Conservation (phyloP, 108 stramenopile genomes). For the Pseudonitzschia multistriata region DNA sequence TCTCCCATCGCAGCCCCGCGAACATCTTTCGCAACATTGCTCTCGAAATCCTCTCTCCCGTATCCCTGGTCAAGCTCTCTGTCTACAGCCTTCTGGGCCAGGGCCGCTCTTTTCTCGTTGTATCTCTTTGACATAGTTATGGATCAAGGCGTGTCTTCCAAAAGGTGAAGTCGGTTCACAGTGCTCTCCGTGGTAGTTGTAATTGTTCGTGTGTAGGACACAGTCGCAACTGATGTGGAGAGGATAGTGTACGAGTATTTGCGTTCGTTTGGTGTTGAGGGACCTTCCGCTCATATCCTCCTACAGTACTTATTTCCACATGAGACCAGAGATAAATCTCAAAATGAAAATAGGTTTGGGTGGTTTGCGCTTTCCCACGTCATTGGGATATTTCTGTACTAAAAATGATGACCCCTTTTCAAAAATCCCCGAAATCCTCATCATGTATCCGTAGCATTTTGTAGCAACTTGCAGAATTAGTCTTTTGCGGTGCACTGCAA, state of each 20-base stretch:
- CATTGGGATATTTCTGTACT: not conserved
- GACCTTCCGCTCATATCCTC: not conserved
- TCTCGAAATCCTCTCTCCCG: slow-evolving; percentile 63
- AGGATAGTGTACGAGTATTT: too few species aligned
- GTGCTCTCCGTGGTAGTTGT: too few species aligned
- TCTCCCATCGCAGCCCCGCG: slow-evolving; percentile 90
- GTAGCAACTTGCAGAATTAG: not conserved
- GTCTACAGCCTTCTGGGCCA: slow-evolving; percentile 60
- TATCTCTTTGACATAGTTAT: slow-evolving; percentile 43
- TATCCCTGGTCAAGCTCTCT: slow-evolving; percentile 71
- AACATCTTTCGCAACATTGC: slow-evolving; percentile 44
- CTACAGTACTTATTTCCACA: not conserved
- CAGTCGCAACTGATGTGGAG: too few species aligned
- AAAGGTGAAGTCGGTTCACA: too few species aligned
- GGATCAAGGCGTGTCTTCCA: too few species aligned
- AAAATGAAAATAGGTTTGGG: too few species aligned
- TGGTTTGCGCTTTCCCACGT: slow-evolving; percentile 7
- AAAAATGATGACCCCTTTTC: not conserved
- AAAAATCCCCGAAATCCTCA: not conserved
- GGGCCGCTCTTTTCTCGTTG: slow-evolving; percentile 67
- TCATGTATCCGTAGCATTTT: not conserved
- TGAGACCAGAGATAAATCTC: not conserved
- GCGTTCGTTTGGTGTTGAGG: too few species aligned
- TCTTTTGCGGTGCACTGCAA: too few species aligned
- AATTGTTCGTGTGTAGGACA: too few species aligned